Conservation (phyloP, 768 basidiomycete genomes). For the Psilocybe tampanensis region DNA sequence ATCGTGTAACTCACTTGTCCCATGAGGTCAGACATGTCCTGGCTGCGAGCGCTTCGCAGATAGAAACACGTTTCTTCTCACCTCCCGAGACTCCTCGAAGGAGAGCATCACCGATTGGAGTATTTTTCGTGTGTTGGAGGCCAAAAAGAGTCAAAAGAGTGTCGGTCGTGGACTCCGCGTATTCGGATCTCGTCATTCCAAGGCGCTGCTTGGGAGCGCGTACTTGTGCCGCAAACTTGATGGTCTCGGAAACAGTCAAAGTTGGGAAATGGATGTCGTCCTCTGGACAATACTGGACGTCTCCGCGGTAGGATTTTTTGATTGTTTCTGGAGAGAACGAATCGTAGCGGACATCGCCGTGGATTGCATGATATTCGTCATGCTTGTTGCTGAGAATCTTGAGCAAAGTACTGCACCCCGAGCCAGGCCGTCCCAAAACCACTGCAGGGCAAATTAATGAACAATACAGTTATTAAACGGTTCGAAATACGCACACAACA, state of each 20-base stretch:
- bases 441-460: conserved; percentile 43
- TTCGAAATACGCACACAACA: conserved; percentile 61
- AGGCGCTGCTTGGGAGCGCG: conserved; percentile 64
- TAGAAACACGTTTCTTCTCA: conserved; percentile 81
- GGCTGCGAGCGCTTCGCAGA: conserved; percentile 65
- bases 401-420: conserved; percentile 84
- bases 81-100: conserved; percentile 76
- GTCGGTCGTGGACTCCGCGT: conserved; percentile 46
- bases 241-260: conserved; percentile 77
- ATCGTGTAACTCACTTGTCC: conserved; percentile 56
- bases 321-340: conserved; percentile 71
- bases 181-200: conserved; percentile 36
- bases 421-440: conserved; percentile 82
- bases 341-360: conserved; percentile 78
- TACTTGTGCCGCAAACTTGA: conserved; percentile 67
- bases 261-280: conserved; percentile 89
- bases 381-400: conserved; percentile 80
- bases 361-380: conserved; percentile 64
- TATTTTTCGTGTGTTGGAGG: conserved; percentile 69
- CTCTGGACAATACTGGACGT: conserved; percentile 80
- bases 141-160: conserved; percentile 74
- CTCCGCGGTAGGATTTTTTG: conserved; percentile 68
- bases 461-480: conserved; percentile 33
- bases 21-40: conserved; percentile 60
- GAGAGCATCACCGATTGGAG: conserved; percentile 76